Evolutionary conservation across 2,329 filamentous ascomycete species (phyloP), one percentile per base, ranked within the genome.

Genomic region (Trichoderma breve): DNA sequence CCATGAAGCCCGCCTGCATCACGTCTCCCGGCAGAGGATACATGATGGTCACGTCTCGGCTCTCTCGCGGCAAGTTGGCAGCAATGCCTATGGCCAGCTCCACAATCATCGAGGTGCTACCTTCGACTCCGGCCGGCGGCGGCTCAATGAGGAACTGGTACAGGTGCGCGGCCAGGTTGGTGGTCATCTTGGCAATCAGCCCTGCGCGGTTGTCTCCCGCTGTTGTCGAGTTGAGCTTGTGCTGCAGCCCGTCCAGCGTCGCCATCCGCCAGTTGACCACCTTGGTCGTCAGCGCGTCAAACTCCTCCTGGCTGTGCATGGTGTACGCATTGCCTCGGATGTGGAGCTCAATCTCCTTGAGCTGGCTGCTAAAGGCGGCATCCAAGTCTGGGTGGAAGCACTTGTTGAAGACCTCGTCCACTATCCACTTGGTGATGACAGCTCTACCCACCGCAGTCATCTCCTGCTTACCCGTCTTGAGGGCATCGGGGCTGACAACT

Each of bases 401-500:
- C 69, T 91, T 91, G 80, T 97, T 91, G 80, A 98, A 97, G 57
- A 98, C 89, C 78, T 97, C 93, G 61, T 97, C 93, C 28, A 95
- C 91, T 6, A 99, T 84, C 94, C 95, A 99, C 73, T 91, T 89
- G 32, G 93, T 93, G 76, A 99, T 94, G 74, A 95, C 90, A 14
- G 95, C 94, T 69, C 95, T 90, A 18, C 96, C 96, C 28, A 97
- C 92, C 6, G 95, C 95, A 7, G 94, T 98, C 96, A 99, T 99
- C 82, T 99, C 96, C 81, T 98, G 95, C 79, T 95, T 97, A 73
- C 95, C 96, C 11, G 92, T 94, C 77, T 91, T 89, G 69, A 97
- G 86, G 1, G 94, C 95, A 77, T 97, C 95, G 67, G 92, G 87
- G 80, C 95, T 98, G 75, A 97, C 93, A 70, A 90, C 93, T 28